Evolutionary conservation across 1,284 basidiomycete genomes (phyloP), one percentile per base, ranked within the genome.

Genomic region (Cutaneotrichosporon mucoides): DNA sequence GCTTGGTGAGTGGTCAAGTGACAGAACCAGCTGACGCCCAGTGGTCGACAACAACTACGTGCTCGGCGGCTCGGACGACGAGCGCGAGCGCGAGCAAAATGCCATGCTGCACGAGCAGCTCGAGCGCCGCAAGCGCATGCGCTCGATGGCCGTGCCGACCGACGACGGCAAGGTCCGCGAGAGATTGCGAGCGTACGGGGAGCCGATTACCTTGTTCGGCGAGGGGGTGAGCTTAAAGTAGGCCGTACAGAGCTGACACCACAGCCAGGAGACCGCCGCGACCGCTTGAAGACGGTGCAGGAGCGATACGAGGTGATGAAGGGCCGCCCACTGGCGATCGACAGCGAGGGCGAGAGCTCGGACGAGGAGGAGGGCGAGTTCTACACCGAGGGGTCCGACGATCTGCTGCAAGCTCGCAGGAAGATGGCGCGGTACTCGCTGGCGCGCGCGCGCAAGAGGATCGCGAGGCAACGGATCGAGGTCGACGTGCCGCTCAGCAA

Each of bases 161-260:
- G 94, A 98, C 75, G 96, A 99, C 78, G 87, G 84, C 68, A 88
- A 89, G 64, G 95, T 99, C 66, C 88, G 89, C 72, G 86, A 88
- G 46, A 83, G 90, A 57, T 82, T 99, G 63, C 83, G 96, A 59
- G 90, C 95, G 76, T 88, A 96, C 64, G 92, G 90, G 35, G 91
- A 99, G 76, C 96, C 96, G 38, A 92, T 97, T 66, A 98, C 93
- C 6, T 83, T 98, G 40, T 99, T 99, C 69, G 96, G 93, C 60
- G 96, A 99, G 84, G 86, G 91, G 24, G 24, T 24, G 24, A 24
- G 24, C 24, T n/a, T n/a, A n/a, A n/a, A n/a, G n/a, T 24, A 24
- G 24, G n/a, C n/a, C 24, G 24, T 24, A 3, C 24, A 24, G 24
- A 2, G 3, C 2, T 24, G 24, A 24, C 24, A 24, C 24, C 24